Evolutionary conservation across 305 asterid genomes (phyloP), one percentile per base, ranked within the genome.

Genomic region (Striga hermonthica): DNA sequence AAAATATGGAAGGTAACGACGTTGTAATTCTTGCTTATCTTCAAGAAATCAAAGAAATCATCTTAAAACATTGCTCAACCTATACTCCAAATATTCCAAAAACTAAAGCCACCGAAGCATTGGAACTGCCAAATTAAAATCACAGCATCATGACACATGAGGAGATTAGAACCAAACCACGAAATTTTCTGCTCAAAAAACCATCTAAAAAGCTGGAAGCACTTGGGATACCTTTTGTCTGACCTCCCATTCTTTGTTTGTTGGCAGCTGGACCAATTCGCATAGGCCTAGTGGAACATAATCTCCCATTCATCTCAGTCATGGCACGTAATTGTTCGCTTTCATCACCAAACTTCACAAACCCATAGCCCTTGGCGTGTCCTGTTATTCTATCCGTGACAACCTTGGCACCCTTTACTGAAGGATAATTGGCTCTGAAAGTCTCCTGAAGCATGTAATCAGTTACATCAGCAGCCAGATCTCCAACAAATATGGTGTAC

Each of bases 191-290:
- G 62, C 52, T 47, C 37, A 57, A 37, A 22, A 11, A 64, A 59
- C 59, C 64, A 56, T 66, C 9, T 57, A 62, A 57, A 36, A 65
- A 58, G 38, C 39, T 8, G 48, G 31, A 52, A 14, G 48, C 14
- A 39, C 56, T 7, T 31, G 39, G 43, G 36, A 78, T 78, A 86
- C 90, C 88, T 75, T 77, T 76, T 57, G 77, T 79, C 76, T 74
- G 82, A 50, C 79, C 77, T 67, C 82, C 87, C 36, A 79, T 60
- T 70, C 74, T 77, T 70, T 86, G 87, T 68, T 88, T 86, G 81
- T 82, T 82, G 65, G 94, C 85, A 69, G 95, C 96, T 9, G 87
- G 87, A 38, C 96, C 96, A 72, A 88, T 77, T 49, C 94, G 78
- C 96, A 88, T 88, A 62, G 96, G 87, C 81, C 94, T 82, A 13